These are phyloP conservation scores for Leptosphaerulina australis DNA, from an alignment of 2,329 filamentous ascomycete species.

Conservation along the genomic window DNA sequence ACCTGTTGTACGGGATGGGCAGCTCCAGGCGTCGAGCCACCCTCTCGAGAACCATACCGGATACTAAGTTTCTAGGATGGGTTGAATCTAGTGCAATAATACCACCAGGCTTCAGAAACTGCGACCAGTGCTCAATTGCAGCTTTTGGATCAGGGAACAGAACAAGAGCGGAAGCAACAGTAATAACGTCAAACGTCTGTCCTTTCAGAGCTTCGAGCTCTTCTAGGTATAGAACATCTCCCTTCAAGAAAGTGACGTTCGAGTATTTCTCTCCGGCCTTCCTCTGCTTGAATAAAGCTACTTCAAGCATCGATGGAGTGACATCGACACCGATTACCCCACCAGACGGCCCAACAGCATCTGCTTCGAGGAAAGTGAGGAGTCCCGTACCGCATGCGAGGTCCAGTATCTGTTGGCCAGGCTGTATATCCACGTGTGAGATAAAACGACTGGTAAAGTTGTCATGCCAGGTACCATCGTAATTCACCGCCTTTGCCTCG, in stretches of 20 bases:
- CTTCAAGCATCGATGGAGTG: constrained; percentile 49
- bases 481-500: constrained; percentile 43
- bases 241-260: constrained; percentile 45
- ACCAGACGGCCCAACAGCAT: constrained; percentile 48
- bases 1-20: constrained; percentile 46
- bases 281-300: constrained; percentile 42
- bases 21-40: constrained; percentile 43
- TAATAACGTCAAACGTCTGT: constrained; percentile 45
- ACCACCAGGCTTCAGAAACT: constrained; percentile 51
- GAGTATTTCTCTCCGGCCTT: constrained; percentile 34
- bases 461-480: constrained; percentile 52
- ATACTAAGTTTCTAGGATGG: constrained; percentile 46
- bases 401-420: constrained; percentile 53
- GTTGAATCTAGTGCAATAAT: constrained; percentile 49
- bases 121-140: constrained; percentile 48
- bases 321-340: constrained; percentile 52
- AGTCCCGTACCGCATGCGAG: constrained; percentile 56
- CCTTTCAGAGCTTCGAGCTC: constrained; percentile 31
- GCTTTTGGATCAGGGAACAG: constrained; percentile 48
- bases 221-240: constrained; percentile 48
- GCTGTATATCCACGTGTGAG: constrained; percentile 36
- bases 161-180: constrained; percentile 50
- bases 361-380: constrained; percentile 48
- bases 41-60: constrained; percentile 48
- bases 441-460: constrained; percentile 50